Base-by-base conservation (phyloP, 768 basidiomycete genomes). In the Mycena venus region DNA sequence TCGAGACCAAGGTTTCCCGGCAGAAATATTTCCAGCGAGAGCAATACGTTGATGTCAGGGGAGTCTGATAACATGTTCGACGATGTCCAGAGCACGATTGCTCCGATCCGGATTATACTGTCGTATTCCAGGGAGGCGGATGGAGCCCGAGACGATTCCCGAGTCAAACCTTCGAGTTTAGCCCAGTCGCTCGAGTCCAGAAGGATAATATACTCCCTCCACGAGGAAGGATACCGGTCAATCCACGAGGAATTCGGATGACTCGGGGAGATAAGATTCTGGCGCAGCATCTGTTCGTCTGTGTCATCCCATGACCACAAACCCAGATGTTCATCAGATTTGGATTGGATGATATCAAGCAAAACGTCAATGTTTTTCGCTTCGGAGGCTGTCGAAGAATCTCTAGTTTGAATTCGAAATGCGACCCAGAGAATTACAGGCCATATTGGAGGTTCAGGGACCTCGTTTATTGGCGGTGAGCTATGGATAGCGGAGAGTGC, bases 361-460 rank as follows among this genome's bases (percentile, higher is more conserved):
- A 75, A 27, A 14, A n/a, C 60, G 11, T 47, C 66, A 8, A 72
- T 58, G 11, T 10, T 62, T 34, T 58, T 42, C 19, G 58, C 10
- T 31, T 27, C 34, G 14, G 29, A 36, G n/a, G 53, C 15, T 9
- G 42, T 5, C 1, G 67, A 60, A 32, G 27, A 42, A 21, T 56
- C 31, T 21, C 23, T 29, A 31, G 70, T 62, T 31, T 75, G 74
- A 11, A 68, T 14, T 32, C 59, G 74, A 44, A 75, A 75, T 32
- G 64, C 70, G 17, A 75, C 66, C 74, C 74, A 75, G 42, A 75
- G 49, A 23, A 75, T 49, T 4, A 68, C 74, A n/a, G 70, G 66
- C 74, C 74, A 75, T 27, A 75, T 51, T 1, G 74, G 51, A 36
- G 74, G 74, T 60, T 62, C 36, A 14, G 60, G n/a, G 38, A 68